Percentiles rank a stretch among this genome's conserved stretches.
These are phyloP conservation scores for Pulveroboletus ravenelii DNA, from an alignment of 768 basidiomycete species.

Conservation along the genomic window DNA sequence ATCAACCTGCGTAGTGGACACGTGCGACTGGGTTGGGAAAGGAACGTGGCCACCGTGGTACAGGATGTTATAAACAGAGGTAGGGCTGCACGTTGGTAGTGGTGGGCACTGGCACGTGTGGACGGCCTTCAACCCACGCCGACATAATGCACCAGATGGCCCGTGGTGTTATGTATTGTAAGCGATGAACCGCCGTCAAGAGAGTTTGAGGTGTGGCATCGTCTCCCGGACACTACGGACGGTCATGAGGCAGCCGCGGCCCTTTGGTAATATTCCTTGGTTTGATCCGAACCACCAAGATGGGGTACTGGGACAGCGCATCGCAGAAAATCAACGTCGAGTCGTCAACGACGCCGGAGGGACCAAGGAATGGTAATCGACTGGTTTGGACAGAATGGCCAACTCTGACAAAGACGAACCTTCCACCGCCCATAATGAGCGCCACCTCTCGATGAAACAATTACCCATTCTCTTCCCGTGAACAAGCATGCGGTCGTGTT, in stretches of 20 bases:
- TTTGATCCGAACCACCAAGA: constrained; percentile 1
- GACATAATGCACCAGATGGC: neutral
- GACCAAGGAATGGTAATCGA: no score
- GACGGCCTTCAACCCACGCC: neutral
- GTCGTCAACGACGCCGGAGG: neutral
- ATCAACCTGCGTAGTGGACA: neutral
- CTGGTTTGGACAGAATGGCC: neutral
- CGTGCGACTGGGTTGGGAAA: constrained; percentile 2
- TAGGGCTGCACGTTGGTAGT: neutral
- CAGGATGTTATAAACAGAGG: neutral
- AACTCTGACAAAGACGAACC: neutral
- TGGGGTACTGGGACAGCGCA: neutral
- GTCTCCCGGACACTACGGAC: no score
- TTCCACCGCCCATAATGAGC: neutral
- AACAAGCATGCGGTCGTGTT: constrained; percentile 6
- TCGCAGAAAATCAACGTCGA: neutral
- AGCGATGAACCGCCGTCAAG: neutral
- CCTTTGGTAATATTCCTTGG: neutral
- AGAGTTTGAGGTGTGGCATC: neutral
- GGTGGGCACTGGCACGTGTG: neutral
- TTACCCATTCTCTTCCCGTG: constrained; percentile 6
- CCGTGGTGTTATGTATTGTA: neutral
- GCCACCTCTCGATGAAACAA: constrained; percentile 2
- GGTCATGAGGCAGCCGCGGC: neutral
- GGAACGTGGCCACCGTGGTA: no score